Conservation (phyloP, 2,329 filamentous ascomycete species). For the Dactylellina cionopaga region DNA sequence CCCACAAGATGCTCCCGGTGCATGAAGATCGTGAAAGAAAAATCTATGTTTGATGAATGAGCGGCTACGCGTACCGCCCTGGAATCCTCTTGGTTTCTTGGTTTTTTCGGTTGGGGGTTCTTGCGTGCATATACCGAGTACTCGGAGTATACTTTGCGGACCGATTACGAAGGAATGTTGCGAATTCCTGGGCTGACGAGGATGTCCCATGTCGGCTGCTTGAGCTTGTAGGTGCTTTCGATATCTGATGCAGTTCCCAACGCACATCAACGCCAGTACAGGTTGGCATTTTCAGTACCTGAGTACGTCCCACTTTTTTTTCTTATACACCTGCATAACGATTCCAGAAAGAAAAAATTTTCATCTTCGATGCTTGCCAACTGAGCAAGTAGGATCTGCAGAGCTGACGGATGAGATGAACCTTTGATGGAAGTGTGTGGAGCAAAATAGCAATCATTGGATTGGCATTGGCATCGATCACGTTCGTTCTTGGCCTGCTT, state of each 20-base stretch:
- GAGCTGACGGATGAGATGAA: slow-evolving; percentile 47
- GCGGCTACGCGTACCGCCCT: slow-evolving; percentile 2
- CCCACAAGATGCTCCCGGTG: not conserved
- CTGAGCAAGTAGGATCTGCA: slow-evolving; percentile 35
- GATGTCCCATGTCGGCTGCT: slow-evolving; percentile 19
- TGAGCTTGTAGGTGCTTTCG: slow-evolving; percentile 33
- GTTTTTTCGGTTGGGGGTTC: not conserved
- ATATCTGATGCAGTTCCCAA: slow-evolving; percentile 35
- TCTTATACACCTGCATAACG: slow-evolving; percentile 38
- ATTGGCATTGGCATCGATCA: slow-evolving; percentile 69
- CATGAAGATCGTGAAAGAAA: not conserved
- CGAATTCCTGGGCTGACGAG: slow-evolving; percentile 23
- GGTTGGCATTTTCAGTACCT: slow-evolving; percentile 52
- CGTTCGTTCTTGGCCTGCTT: slow-evolving; percentile 71
- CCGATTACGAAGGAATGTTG: slow-evolving; percentile 12
- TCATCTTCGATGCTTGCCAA: slow-evolving; percentile 28
- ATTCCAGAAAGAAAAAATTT: slow-evolving; percentile 23
- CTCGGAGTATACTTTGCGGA: slow-evolving; percentile 14
- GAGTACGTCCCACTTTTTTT: slow-evolving; percentile 29
- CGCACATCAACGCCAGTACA: slow-evolving; percentile 49
- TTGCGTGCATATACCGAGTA: slow-evolving; percentile 14
- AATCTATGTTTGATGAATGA: slow-evolving; percentile 2
- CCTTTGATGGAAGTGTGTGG: slow-evolving; percentile 17
- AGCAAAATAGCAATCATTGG: slow-evolving; percentile 68
- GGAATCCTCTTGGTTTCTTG: slow-evolving; percentile 11